Evolutionary conservation across 768 basidiomycete species (phyloP).

Genomic region (Suillus occidentalis): DNA sequence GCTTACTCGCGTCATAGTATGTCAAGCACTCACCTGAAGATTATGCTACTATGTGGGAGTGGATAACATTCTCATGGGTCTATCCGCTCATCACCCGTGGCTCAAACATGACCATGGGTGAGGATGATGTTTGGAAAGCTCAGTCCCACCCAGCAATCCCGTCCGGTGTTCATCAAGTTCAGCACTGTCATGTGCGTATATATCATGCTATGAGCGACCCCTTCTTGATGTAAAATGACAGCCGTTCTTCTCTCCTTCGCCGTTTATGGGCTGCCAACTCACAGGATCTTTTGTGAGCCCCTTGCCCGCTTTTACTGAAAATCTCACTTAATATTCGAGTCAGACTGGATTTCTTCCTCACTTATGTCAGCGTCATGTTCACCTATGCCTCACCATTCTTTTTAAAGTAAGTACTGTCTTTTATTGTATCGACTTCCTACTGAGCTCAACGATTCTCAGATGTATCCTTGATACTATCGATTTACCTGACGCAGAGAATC

Average conservation of each 20-base stretch:
- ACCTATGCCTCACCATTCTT: conserved; percentile 86
- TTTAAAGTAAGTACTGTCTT: conserved; percentile 53
- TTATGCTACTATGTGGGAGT: conserved; percentile 68
- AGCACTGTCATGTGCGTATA: conserved; percentile 23
- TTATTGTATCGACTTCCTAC: not conserved
- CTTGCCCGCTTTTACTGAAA: not conserved
- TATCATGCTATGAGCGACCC: not conserved
- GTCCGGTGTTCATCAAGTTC: conserved; percentile 59
- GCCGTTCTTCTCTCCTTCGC: conserved; percentile 37
- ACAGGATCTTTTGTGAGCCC: conserved; percentile 40
- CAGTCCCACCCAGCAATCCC: conserved; percentile 66
- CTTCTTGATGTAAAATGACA: conserved; percentile 11
- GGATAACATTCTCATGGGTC: conserved; percentile 75
- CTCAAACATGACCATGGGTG: conserved; percentile 55
- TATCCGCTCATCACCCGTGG: conserved; percentile 60
- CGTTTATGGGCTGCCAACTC: conserved; percentile 47
- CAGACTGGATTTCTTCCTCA: conserved; percentile 66
- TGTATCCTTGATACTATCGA: conserved; percentile 59
- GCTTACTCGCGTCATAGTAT: conserved; percentile 16
- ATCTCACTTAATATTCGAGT: not conserved
- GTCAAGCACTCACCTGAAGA: conserved; percentile 57
- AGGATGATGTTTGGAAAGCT: conserved; percentile 72
- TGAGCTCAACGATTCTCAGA: conserved; percentile 25
- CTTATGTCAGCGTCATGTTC: conserved; percentile 67
- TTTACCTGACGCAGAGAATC: conserved; percentile 36